Evolutionary conservation across 306 rosid genomes (phyloP), one percentile per base, ranked within the genome.

Genomic region (Prosopis cineraria): DNA sequence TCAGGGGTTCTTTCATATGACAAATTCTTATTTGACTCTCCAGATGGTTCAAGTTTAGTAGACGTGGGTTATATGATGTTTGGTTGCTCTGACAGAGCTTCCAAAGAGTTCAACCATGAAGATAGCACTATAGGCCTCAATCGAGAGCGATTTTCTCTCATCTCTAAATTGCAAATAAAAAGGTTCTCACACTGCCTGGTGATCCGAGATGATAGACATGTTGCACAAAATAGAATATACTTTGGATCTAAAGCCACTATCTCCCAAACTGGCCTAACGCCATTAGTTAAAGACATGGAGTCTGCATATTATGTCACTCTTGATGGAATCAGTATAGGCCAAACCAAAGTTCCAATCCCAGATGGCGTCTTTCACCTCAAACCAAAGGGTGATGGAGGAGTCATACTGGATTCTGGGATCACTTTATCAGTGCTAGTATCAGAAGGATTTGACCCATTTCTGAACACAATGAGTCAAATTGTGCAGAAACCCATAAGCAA

Each of bases 151-250:
- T 8, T 63, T 19, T 81, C 83, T 13, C 39, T 75, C 10, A 56
- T 79, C 56, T 70, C 79, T 65, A 79, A 78, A 25, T 41, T 78
- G 4, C 75, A 27, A 3, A 79, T 75, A 9, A 74, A 65, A 44
- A 81, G n/a, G 33, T 85, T 71, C 77, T 82, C 79, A 1, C 78
- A 74, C 37, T 75, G 85, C 17, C 37, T 76, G 68, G 65, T 66
- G 25, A 3, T 29, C 10, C 85, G 37, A 39, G 68, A 75, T 36
- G 29, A 56, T 37, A 25, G 27, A 27, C 67, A 52, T 9, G 55
- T 1, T 2, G 7, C 64, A 10, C 39, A 64, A 29, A 72, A 69
- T 6, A 59, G 30, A 67, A 67, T 76, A 77, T 59, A 76, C 43
- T 80, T 84, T 27, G 82, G 82, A 19, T 65, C 84, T 5, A 29